Evolutionary conservation across 768 basidiomycete genomes (phyloP).

Genomic region (Kwoniella mangroviensis): DNA sequence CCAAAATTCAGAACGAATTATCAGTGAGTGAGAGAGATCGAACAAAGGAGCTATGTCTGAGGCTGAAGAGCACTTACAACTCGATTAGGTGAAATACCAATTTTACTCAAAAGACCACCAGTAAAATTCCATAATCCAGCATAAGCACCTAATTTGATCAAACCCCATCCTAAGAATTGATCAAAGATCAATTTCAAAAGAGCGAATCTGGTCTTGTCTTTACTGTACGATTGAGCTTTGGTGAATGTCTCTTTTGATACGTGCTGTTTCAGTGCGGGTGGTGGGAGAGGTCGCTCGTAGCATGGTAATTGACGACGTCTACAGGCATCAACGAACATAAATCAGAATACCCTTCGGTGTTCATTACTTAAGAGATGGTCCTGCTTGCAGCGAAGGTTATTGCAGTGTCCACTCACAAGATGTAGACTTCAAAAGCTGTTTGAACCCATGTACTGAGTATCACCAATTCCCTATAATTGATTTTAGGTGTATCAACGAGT

Average conservation of each 20-base stretch:
- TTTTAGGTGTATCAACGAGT: constrained; percentile 39
- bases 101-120: constrained; percentile 62
- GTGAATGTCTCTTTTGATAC: constrained; percentile 73
- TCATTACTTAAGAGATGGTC: no score
- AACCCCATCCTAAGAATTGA: constrained; percentile 69
- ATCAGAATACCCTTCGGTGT: background rate
- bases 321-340: background rate
- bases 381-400: no score
- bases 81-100: constrained; percentile 73
- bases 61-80: constrained; percentile 63
- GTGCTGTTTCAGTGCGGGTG: constrained; percentile 70
- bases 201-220: constrained; percentile 84
- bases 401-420: constrained; percentile 67
- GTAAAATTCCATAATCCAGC: constrained; percentile 79
- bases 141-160: constrained; percentile 78
- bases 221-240: constrained; percentile 90
- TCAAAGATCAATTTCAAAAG: constrained; percentile 75
- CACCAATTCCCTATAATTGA: constrained; percentile 80
- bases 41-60: background rate
- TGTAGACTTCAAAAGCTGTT: constrained; percentile 82
- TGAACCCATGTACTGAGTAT: constrained; percentile 76
- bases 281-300: constrained; percentile 76
- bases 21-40: constrained; percentile 5
- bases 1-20: background rate
- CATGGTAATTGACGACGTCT: constrained; percentile 81